Percentiles rank a stretch among this genome's conserved stretches.
phyloP scores from a whole-genome alignment of 495 filamentous ascomycete genomes.

The Jackrogersella minutella region DNA sequence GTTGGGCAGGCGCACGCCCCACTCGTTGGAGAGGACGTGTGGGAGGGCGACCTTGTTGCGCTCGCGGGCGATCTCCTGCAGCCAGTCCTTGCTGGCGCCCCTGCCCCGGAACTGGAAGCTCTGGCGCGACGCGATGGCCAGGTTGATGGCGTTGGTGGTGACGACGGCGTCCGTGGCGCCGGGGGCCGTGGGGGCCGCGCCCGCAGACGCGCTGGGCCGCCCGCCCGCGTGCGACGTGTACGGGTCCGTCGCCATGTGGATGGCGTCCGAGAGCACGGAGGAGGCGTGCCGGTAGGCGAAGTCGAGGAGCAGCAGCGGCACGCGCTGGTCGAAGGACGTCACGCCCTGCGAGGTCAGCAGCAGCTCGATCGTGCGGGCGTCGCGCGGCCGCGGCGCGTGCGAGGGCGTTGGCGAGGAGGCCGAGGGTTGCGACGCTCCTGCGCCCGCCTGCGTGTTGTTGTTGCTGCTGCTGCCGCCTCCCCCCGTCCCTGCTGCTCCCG shows the following conservation, averaged over 20 bases:
- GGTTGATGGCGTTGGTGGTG: constrained; percentile 55
- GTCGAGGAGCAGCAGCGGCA: constrained; percentile 92
- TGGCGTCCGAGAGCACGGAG: constrained; percentile 69
- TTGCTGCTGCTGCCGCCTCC: no score
- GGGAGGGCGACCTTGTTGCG: constrained; percentile 84
- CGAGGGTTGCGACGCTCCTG: constrained; percentile 19
- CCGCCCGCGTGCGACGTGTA: constrained; percentile 64
- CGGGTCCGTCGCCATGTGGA: constrained; percentile 69
- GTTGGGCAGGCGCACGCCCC: constrained; percentile 83
- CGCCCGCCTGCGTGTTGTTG: constrained; percentile 25
- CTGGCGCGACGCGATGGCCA: constrained; percentile 59
- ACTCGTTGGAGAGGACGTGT: constrained; percentile 72
- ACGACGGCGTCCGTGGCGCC: constrained; percentile 54
- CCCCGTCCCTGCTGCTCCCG: constrained; percentile 29
- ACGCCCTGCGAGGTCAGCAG: constrained; percentile 88
- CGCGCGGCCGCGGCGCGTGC: constrained; percentile 77
- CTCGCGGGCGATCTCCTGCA: constrained; percentile 82
- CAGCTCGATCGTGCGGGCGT: constrained; percentile 90
- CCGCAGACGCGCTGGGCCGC: constrained; percentile 53
- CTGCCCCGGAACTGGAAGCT: constrained; percentile 60
- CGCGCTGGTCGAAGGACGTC: constrained; percentile 88
- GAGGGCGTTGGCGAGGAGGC: constrained; percentile 42
- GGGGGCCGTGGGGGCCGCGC: constrained; percentile 54
- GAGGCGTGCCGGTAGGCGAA: constrained; percentile 89
- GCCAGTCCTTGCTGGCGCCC: constrained; percentile 81